Evolutionary conservation across 768 basidiomycete genomes (phyloP).

Genomic region (Macrolepiota fuliginosa): DNA sequence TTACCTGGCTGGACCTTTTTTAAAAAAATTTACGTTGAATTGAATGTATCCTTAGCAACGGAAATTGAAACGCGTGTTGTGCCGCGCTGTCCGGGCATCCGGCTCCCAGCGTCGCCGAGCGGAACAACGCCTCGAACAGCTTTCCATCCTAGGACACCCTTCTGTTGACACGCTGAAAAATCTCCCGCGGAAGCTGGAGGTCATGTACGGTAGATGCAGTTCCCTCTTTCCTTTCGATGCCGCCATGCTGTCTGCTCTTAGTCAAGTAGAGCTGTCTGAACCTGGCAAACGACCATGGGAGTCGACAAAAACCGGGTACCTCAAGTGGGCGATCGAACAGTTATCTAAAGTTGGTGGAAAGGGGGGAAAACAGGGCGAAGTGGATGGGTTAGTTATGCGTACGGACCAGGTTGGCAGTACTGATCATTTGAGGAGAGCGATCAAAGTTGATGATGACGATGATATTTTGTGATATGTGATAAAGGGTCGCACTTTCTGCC

Average conservation of each 20-base stretch:
- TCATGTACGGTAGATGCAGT: background rate
- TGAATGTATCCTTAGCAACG: background rate
- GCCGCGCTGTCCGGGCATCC: background rate
- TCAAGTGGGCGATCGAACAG: slow-evolving; percentile 7
- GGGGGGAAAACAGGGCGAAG: too few species aligned
- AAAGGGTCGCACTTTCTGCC: too few species aligned
- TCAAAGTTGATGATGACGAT: too few species aligned
- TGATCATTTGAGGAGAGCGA: too few species aligned
- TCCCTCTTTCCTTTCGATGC: slow-evolving; percentile 1
- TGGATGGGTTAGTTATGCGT: too few species aligned
- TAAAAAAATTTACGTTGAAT: too few species aligned
- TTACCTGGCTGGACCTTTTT: too few species aligned
- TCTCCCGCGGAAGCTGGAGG: background rate
- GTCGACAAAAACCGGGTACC: slow-evolving; percentile 8
- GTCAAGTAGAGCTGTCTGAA: background rate
- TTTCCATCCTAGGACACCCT: background rate
- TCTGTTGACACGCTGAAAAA: background rate
- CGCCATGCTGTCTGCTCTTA: background rate
- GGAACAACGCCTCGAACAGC: background rate
- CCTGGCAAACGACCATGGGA: slow-evolving; percentile 7
- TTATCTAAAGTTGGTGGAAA: too few species aligned
- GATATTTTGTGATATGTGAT: too few species aligned
- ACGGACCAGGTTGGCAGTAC: too few species aligned
- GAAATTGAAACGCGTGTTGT: background rate
- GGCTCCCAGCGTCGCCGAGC: background rate